Conservation (phyloP, 2,329 filamentous ascomycete species). For the Xylariales sp. region DNA sequence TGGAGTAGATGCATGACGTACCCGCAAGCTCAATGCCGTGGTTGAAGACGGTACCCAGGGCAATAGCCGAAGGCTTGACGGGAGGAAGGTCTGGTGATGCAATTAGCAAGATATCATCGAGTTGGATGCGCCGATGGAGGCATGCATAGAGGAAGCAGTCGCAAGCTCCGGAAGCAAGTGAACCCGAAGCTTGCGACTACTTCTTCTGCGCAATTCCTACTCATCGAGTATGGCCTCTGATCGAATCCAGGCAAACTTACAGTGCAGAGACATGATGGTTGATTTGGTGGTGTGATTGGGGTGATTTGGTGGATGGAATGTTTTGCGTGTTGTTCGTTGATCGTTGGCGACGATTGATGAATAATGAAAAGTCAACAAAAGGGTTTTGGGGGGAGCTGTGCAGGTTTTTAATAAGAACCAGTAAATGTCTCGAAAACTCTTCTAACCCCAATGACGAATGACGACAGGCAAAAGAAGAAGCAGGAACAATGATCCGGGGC, state of each 20-base stretch:
- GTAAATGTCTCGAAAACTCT: slow-evolving; percentile 2
- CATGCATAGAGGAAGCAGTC: no score
- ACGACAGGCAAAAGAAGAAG: no score
- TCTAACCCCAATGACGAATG: slow-evolving; percentile 9
- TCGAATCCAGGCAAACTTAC: no score
- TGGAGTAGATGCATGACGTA: no score
- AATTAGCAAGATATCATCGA: no score
- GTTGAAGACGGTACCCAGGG: slow-evolving; percentile 92
- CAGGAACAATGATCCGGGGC: slow-evolving; percentile 5
- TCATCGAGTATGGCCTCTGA: no score
- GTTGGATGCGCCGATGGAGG: no score
- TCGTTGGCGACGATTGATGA: no score
- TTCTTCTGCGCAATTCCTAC: no score
- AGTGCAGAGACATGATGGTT: slow-evolving; percentile 55
- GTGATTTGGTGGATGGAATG: slow-evolving; percentile 2
- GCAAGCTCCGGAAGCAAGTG: no score
- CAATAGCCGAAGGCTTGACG: slow-evolving; percentile 97
- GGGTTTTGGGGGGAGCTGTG: not conserved
- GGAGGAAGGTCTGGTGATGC: slow-evolving; percentile 50
- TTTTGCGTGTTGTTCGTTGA: no score
- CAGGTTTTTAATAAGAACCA: slow-evolving; percentile 3
- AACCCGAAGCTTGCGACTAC: no score
- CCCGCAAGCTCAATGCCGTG: slow-evolving; percentile 79
- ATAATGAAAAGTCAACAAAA: slow-evolving; percentile 5
- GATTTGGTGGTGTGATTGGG: slow-evolving; percentile 3